phyloP scores from a whole-genome alignment of 2,329 filamentous ascomycete species.

The Rhynchosporium secalis region DNA sequence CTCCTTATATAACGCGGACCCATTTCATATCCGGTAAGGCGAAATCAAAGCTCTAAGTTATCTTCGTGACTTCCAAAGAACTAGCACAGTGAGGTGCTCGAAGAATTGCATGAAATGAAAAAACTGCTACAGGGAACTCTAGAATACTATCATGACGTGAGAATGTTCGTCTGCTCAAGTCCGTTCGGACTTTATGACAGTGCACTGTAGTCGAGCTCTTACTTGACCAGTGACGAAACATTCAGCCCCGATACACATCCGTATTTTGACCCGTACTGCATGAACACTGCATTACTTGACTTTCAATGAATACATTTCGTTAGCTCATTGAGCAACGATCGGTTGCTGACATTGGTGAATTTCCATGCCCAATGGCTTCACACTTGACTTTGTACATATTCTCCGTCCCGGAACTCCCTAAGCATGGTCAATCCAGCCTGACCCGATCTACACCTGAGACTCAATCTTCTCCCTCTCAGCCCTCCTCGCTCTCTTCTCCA shows the following conservation, averaged over 20 bases:
- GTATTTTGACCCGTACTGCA: background rate
- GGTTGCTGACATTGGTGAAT: background rate
- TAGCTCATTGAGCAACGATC: background rate
- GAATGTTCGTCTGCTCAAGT: no score
- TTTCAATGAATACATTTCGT: background rate
- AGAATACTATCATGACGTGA: no score
- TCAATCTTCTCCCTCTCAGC: slow-evolving; percentile 62
- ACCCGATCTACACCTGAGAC: slow-evolving; percentile 25
- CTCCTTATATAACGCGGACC: background rate
- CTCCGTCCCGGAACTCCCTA: slow-evolving; percentile 10
- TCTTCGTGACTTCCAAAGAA: no score
- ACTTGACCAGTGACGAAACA: no score
- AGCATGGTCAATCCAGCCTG: slow-evolving; percentile 4
- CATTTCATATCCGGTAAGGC: no score
- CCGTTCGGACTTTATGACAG: no score
- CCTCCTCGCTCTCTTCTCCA: slow-evolving; percentile 86
- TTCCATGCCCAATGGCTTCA: background rate
- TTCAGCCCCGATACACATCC: background rate
- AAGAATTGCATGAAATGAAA: no score
- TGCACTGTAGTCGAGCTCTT: no score
- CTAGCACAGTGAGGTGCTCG: no score
- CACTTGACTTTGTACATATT: slow-evolving; percentile 28
- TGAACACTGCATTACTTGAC: background rate
- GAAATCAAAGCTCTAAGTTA: no score
- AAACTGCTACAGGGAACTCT: no score